Percentiles rank a stretch among this genome's conserved stretches.
Conservation (phyloP, 192 early-diverging fungal genomes). For the Entomortierella lignicola region DNA sequence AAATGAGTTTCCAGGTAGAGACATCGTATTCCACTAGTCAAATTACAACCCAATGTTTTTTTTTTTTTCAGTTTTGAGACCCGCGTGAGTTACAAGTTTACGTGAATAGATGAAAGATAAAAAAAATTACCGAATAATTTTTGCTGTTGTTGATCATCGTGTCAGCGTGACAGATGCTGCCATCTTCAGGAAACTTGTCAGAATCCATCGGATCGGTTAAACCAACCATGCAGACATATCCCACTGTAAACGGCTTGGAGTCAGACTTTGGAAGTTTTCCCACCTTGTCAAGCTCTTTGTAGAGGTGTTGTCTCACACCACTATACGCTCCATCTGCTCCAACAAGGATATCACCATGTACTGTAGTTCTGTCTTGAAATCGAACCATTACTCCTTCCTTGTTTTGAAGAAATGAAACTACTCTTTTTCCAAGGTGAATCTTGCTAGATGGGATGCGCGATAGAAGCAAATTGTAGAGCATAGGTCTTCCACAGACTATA, state of each 20-base stretch:
- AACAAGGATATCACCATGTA: conserved; percentile 26
- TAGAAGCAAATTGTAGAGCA: conserved; percentile 22
- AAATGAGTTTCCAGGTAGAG: background rate
- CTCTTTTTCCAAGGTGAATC: conserved; percentile 22
- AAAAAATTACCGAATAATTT: no score
- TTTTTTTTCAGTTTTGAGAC: background rate
- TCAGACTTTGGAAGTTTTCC: conserved; percentile 15
- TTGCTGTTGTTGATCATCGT: no score
- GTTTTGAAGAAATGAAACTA: conserved; percentile 13
- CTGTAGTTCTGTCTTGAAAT: conserved; percentile 7
- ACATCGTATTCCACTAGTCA: background rate
- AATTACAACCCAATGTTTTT: background rate
- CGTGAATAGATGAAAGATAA: no score
- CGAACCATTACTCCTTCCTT: conserved; percentile 10
- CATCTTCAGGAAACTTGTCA: no score
- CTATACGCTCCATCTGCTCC: conserved; percentile 31
- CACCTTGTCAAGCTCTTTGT: background rate
- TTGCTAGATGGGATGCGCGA: conserved; percentile 12
- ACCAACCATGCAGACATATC: conserved; percentile 16
- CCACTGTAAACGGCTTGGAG: conserved; percentile 7
- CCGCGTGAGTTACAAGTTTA: no score
- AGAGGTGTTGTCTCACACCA: conserved; percentile 13
- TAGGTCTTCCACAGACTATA: conserved; percentile 13
- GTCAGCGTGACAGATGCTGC: no score
- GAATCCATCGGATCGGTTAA: conserved; percentile 8